Evolutionary conservation across 1,284 basidiomycete species (phyloP), one percentile per base, ranked within the genome.

Genomic region (Austroboletus rostrupii): DNA sequence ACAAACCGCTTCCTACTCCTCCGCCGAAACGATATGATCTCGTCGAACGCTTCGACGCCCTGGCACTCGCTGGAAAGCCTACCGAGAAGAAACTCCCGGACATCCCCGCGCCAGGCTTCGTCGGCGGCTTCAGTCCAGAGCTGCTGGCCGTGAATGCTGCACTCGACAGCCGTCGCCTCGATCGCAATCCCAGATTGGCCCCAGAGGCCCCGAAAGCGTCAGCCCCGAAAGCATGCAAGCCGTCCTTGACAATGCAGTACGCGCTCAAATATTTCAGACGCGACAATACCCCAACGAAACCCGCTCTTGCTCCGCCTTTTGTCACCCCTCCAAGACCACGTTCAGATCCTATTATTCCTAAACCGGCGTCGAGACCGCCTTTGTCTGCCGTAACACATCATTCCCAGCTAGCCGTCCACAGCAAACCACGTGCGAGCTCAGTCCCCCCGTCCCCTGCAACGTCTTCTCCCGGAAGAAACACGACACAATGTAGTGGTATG

Each of bases 171-270:
- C 46, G 19, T 21, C 60, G 45, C 23, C 23, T 35, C 59, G 43
- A 17, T 47, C 49, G 1, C 52, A 26, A 26, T 26, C 6, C 23
- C 23, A 26, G 23, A 26, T 26, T 26, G 23, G 6, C 23, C 8
- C 23, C 23, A 26, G 23, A 26, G 23, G 23, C 41, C 10, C 19
- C n/a, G n/a, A n/a, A n/a, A n/a, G n/a, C n/a, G 42, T 76, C 78
- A 2, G 6, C 23, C 8, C 23, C 23, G 8, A 8, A 26, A 8
- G 23, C 28, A 19, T 35, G 59, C 11, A 61, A 58, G 43, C 69
- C 68, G 23, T 86, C 83, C 9, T 65, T 75, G 55, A 85, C 84
- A 5, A 81, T 85, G 83, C 76, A 79, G 52, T 72, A 80, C 57
- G 85, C 85, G 8, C 67, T 80, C 49, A 35, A 61, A 57, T 26